Percentiles rank a stretch among this genome's conserved stretches.
Evolutionary conservation across 129 eudicot species (phyloP).

Genomic region (Ambrosia artemisiifolia): DNA sequence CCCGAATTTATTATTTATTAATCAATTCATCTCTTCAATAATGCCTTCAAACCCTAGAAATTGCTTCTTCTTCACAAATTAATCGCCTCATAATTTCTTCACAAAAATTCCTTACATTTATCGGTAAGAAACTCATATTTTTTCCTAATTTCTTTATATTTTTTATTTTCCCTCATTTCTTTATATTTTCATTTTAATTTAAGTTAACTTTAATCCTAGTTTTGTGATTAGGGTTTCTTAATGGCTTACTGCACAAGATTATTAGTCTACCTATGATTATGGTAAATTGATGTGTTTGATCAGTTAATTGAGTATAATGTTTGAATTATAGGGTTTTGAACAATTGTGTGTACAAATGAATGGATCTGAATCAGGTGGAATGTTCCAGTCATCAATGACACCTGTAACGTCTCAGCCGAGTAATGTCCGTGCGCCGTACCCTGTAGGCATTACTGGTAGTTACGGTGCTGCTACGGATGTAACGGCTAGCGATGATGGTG

Average conservation of each 20-base stretch:
- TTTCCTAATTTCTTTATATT: conserved; percentile 20
- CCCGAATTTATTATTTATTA: background rate
- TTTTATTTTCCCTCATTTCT: conserved; percentile 1
- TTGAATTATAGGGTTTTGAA: background rate
- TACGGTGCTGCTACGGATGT: conserved; percentile 37
- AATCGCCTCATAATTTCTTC: conserved; percentile 23
- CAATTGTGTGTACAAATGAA: conserved; percentile 39
- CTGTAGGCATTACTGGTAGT: conserved; percentile 34
- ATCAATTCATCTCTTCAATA: conserved; percentile 33
- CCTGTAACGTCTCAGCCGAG: conserved; percentile 34
- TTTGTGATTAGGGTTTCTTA: background rate
- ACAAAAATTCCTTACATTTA: conserved; percentile 29
- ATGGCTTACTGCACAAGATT: too few relatives aligned
- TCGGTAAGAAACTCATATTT: conserved; percentile 40
- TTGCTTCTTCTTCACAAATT: conserved; percentile 28
- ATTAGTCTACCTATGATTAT: too few relatives aligned
- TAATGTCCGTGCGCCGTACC: conserved; percentile 41
- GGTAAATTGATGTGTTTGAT: background rate
- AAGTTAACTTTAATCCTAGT: conserved; percentile 21
- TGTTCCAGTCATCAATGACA: conserved; percentile 22
- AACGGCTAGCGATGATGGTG: background rate
- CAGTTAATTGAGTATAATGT: background rate
- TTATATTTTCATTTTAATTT: background rate
- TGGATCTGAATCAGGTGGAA: conserved; percentile 60
- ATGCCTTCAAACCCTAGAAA: conserved; percentile 46